Evolutionary conservation across 75 land plant genomes (phyloP).

Genomic region (Cryptomeria japonica): DNA sequence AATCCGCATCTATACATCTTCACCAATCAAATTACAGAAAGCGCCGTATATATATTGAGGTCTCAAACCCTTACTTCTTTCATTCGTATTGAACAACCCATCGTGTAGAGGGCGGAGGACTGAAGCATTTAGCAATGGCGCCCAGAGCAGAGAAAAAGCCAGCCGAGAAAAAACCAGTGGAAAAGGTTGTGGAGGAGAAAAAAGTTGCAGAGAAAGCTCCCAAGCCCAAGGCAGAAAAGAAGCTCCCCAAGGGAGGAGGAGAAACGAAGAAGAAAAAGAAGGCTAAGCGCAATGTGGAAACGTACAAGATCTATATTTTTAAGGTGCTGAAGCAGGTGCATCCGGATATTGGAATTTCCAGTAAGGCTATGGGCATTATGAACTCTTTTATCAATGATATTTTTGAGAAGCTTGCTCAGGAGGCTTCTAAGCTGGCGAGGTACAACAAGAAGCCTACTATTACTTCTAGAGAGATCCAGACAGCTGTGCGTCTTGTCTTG

Average conservation of each 20-base stretch:
- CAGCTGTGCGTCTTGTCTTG: conserved; percentile 59
- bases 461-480: conserved; percentile 68
- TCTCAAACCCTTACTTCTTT: neutral
- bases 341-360: conserved; percentile 62
- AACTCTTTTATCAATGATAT: conserved; percentile 68
- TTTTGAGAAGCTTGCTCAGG: conserved; percentile 72
- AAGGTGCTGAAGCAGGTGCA: conserved; percentile 76
- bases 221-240: conserved; percentile 10
- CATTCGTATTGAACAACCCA: neutral
- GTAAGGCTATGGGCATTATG: conserved; percentile 68
- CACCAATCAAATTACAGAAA: neutral
- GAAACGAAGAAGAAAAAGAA: conserved; percentile 12
- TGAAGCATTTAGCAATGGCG: neutral
- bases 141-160: conserved; percentile 1
- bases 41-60: neutral
- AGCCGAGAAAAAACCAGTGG: conserved; percentile 2
- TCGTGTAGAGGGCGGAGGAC: neutral
- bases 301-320: conserved; percentile 52
- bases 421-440: conserved; percentile 50
- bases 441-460: conserved; percentile 53
- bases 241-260: conserved; percentile 16
- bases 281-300: conserved; percentile 12
- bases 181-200: conserved; percentile 2
- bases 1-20: neutral
- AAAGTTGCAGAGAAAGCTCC: neutral